Base-by-base conservation (phyloP, 495 filamentous ascomycete genomes). In the Penicillium parvum region DNA sequence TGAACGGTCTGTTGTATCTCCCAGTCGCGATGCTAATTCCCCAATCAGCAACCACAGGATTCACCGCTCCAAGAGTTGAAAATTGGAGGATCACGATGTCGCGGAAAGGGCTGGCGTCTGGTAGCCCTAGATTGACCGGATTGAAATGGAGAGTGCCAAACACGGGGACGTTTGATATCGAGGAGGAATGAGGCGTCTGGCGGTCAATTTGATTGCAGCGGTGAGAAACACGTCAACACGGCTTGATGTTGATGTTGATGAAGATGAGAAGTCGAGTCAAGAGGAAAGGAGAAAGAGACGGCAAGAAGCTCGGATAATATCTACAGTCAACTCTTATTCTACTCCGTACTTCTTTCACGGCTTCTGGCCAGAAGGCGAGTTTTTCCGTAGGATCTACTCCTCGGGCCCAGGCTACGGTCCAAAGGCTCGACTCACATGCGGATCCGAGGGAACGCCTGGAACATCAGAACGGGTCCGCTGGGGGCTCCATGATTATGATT, bases 181-280 rank as follows among this genome's bases (percentile, higher is more conserved):
- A 7, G n/a, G 23, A 12, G 25, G 8, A 21, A 10, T 16, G 21
- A 10, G 37, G 17, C 38, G 22, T 29, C 18, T 40, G 43, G 41
- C 42, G 51, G 47, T 49, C 40, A 52, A 30, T 10, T 32, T 32
- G 28, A 18, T 14, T 19, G 5, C 11, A 35, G 5, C 29, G 33
- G 37, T 23, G 21, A 18, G 7, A 27, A 52, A 53, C 50, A 53
- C 50, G 50, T 53, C 50, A 37, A 53, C 50, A 53, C 50, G 21
- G 49, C 30, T 49, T 37, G 26, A 41, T 45, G 9, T 45, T 16
- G 20, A 29, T 3, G 28, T 30, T n/a, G 12, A 30, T n/a, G 16
- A 15, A 30, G 12, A 30, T 30, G 28, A 5, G 9, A 30, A 30
- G 16, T 4, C 28, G 7, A 15, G n/a, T n/a, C n/a, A 30, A 15